Percentiles rank a stretch among this genome's conserved stretches.
Conservation (phyloP, 1,284 basidiomycete species). For the Megacollybia platyphylla region DNA sequence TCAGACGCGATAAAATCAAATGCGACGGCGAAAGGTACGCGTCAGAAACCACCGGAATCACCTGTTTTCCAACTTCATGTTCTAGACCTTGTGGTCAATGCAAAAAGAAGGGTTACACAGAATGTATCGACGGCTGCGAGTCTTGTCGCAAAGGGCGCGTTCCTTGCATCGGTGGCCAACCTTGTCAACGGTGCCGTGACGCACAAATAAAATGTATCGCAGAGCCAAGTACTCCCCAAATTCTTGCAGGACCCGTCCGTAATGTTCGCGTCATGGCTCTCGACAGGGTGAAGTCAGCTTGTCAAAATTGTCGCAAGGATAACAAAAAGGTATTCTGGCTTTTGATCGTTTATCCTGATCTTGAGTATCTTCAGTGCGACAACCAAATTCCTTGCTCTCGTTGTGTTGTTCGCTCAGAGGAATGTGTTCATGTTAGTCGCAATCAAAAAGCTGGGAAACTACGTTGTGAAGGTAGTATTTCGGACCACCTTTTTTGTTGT, state of each 20-base stretch:
- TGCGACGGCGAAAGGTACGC: slow-evolving; percentile 41
- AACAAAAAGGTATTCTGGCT: slow-evolving; percentile 38
- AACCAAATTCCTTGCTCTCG: slow-evolving; percentile 45
- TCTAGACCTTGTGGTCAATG: slow-evolving; percentile 41
- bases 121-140: slow-evolving; percentile 40
- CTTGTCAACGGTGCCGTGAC: slow-evolving; percentile 34
- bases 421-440: slow-evolving; percentile 40
- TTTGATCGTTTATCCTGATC: slow-evolving; percentile 1
- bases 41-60: slow-evolving; percentile 3
- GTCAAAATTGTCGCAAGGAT: slow-evolving; percentile 40
- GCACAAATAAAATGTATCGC: slow-evolving; percentile 25
- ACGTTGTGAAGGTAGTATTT: slow-evolving; percentile 28
- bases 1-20: slow-evolving; percentile 17
- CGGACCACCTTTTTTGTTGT: too few species aligned
- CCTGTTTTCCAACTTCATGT: slow-evolving; percentile 3
- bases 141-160: slow-evolving; percentile 37
- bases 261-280: slow-evolving; percentile 12
- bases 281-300: slow-evolving; percentile 34
- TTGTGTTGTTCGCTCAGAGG: slow-evolving; percentile 36
- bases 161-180: slow-evolving; percentile 40
- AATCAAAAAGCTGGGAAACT: slow-evolving; percentile 41
- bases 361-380: slow-evolving; percentile 26
- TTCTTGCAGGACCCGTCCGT: slow-evolving; percentile 12
- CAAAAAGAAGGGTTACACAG: slow-evolving; percentile 33
- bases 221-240: slow-evolving; percentile 11